A percentile compares a stretch with the other conserved stretches of the same genome.
Evolutionary conservation across 2,329 filamentous ascomycete genomes (phyloP).

Genomic region (Penicillium digitatum): DNA sequence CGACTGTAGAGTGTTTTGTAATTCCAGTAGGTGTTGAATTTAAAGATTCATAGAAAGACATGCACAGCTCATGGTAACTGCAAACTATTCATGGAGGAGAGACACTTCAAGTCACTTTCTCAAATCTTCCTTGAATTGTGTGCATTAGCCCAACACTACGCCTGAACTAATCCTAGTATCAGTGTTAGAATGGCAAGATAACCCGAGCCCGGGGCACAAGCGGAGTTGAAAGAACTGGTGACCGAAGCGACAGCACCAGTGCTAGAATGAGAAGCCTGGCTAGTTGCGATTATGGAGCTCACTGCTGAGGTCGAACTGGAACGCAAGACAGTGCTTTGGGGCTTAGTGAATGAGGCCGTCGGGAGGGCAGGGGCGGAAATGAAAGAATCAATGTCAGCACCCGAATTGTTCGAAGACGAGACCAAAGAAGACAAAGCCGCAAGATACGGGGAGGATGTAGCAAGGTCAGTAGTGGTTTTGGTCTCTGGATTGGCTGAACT

Average conservation of each 20-base stretch:
- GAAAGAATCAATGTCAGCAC: not conserved
- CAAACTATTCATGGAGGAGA: not conserved
- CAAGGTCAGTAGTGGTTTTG: not conserved
- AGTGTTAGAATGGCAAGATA: not conserved
- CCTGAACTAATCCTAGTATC: not conserved
- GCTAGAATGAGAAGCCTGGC: not conserved
- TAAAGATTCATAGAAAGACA: not conserved
- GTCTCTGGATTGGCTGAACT: not conserved
- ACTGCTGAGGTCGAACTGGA: not conserved
- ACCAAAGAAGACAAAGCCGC: not conserved
- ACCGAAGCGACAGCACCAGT: not conserved
- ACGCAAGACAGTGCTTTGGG: not conserved
- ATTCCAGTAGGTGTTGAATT: not conserved
- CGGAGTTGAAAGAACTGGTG: not conserved
- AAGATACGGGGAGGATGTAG: not conserved
- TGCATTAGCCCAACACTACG: not conserved
- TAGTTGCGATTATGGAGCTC: too few species aligned
- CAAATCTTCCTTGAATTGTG: too few species aligned
- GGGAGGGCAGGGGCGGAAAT: not conserved
- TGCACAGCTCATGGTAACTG: not conserved
- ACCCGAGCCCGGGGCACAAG: not conserved
- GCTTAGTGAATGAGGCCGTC: not conserved
- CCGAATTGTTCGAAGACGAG: rapidly evolving
- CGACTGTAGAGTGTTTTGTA: not conserved
- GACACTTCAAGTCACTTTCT: not conserved